Evolutionary conservation across 768 basidiomycete genomes (phyloP), one percentile per base, ranked within the genome.

Genomic region (Obba rivulosa): DNA sequence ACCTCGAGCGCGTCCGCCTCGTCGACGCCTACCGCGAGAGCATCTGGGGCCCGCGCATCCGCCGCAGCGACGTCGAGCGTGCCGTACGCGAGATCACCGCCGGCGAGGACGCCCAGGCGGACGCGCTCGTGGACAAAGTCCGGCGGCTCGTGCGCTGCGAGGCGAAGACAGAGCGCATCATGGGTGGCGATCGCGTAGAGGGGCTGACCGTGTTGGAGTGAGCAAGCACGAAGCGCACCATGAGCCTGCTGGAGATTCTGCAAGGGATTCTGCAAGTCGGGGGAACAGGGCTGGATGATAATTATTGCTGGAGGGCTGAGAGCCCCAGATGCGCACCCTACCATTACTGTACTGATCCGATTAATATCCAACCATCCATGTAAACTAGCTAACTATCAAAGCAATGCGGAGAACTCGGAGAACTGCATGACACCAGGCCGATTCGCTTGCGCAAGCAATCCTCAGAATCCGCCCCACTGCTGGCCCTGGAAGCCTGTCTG

Each of bases 31-130:
- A 81, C 55, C 60, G 63, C 10, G 74, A 69, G 40, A 79, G 79
- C 48, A 82, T 83, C 22, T 81, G 81, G 81, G 80, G 78, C 36
- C 65, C 66, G 1, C 68, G 81, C 25, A 50, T 81, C 23, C 70
- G 79, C 14, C 64, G 73, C 34, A 68, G 69, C 11, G 76, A 80
- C 54, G 55, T 81, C 11, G 75, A 78, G 61, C 57, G 52, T 14
- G 73, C 69, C 5, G 65, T 62, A 13, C 51, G 53, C 17, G 38
- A 46, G 42, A 39, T 60, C 22, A 18, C 28, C 16, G 41, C 10
- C n/a, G 47, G 36, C 5, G 66, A 73, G 14, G 45, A 49, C 8
- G 34, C 17, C n/a, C 51, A 43, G 50, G 34, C 25, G 24, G 51
- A 43, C 21, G 53, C 31, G n/a, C 43, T 55, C 41, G 52, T 67